Percentiles rank a stretch among this genome's conserved stretches.
These are phyloP conservation scores for Cinnamomum micranthum DNA, from an alignment of 164 flowering plant genomes.

Conservation along the genomic window DNA sequence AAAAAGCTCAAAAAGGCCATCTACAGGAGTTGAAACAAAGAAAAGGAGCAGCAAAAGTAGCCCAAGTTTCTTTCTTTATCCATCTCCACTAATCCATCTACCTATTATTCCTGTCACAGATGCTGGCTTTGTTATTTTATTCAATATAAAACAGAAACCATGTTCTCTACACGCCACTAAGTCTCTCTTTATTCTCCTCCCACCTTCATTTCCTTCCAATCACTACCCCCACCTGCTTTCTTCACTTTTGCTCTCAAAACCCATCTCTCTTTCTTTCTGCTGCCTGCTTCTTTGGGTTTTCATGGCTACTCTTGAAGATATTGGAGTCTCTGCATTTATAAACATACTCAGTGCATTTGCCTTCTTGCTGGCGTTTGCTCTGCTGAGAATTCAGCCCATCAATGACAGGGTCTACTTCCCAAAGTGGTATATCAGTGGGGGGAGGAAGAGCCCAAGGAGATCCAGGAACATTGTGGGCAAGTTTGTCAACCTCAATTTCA, in stretches of 20 bases:
- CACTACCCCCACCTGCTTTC: not conserved
- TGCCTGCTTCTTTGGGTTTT: not conserved
- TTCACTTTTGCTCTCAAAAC: not conserved
- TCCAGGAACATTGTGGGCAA: slow-evolving; percentile 52
- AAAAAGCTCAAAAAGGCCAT: not conserved
- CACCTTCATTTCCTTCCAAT: not conserved
- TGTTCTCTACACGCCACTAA: slow-evolving; percentile 3
- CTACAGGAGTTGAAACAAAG: not conserved
- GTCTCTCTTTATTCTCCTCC: not conserved
- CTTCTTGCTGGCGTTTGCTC: slow-evolving; percentile 81
- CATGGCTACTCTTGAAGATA: slow-evolving; percentile 85
- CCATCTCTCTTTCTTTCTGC: not conserved
- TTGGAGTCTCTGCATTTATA: slow-evolving; percentile 81
- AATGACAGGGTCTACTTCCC: slow-evolving; percentile 97
- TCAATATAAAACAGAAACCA: not conserved
- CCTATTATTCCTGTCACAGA: not conserved
- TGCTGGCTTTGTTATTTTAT: not conserved
- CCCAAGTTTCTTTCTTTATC: not conserved
- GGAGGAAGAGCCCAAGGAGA: slow-evolving; percentile 50
- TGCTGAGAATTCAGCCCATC: slow-evolving; percentile 80
- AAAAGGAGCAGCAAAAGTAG: not conserved
- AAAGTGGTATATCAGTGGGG: slow-evolving; percentile 80
- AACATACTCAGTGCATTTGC: slow-evolving; percentile 73
- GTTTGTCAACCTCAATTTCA: slow-evolving; percentile 68
- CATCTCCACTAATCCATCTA: not conserved